Evolutionary conservation across 2,329 filamentous ascomycete genomes (phyloP).

Genomic region (Fonsecaea erecta): DNA sequence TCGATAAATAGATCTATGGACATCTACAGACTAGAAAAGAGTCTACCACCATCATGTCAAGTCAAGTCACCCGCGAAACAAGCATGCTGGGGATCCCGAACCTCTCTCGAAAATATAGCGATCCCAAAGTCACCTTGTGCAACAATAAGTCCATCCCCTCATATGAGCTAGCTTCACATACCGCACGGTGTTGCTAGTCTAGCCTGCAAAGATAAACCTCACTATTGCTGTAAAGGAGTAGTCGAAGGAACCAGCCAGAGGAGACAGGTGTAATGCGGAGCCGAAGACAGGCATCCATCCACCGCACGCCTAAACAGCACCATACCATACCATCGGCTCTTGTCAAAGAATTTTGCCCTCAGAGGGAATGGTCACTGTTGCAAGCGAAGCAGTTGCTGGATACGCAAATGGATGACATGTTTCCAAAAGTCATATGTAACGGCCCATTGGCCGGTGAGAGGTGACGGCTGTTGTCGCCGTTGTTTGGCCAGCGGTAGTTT

Average conservation of each 20-base stretch:
- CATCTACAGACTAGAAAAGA: background rate
- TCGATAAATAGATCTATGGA: background rate
- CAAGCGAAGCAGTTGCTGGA: slow-evolving; percentile 60
- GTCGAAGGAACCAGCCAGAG: slow-evolving; percentile 52
- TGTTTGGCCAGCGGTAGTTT: background rate
- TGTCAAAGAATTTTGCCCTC: background rate
- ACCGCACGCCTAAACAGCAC: slow-evolving; percentile 47
- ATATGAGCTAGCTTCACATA: too few relatives aligned
- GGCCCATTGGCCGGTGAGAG: background rate
- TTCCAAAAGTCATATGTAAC: background rate
- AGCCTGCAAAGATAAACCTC: slow-evolving; percentile 48
- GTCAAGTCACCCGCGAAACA: too few relatives aligned
- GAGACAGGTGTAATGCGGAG: slow-evolving; percentile 62
- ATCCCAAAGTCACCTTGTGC: too few relatives aligned
- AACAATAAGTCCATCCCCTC: too few relatives aligned
- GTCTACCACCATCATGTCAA: too few relatives aligned
- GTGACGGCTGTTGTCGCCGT: background rate
- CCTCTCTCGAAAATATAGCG: too few relatives aligned
- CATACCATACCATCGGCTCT: slow-evolving; percentile 57
- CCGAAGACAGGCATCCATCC: slow-evolving; percentile 43
- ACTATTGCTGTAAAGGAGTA: slow-evolving; percentile 54
- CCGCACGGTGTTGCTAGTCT: slow-evolving; percentile 48
- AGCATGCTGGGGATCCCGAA: slow-evolving; percentile 27
- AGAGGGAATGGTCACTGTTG: slow-evolving; percentile 49
- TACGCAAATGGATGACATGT: slow-evolving; percentile 53